These are phyloP conservation scores for Withania somnifera DNA, from an alignment of 305 asterid genomes.

Conservation along the genomic window DNA sequence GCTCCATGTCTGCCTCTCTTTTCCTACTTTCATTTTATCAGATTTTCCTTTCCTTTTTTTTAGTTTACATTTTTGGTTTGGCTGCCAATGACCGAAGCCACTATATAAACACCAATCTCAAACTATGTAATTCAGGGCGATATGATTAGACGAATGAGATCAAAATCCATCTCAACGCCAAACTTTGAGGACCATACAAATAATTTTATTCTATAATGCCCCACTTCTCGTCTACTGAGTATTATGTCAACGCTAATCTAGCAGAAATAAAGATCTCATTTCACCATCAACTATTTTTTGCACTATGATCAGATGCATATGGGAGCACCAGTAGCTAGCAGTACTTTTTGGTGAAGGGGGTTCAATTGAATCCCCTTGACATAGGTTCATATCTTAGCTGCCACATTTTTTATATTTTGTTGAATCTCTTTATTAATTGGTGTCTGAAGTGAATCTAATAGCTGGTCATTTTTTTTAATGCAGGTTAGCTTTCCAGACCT, in stretches of 20 bases:
- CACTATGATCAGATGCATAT: background rate
- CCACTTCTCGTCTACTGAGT: background rate
- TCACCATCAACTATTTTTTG: background rate
- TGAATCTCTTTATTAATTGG: background rate
- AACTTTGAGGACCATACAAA: background rate
- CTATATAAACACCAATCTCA: background rate
- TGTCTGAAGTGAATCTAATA: background rate
- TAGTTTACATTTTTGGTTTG: background rate
- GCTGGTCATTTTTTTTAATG: conserved; percentile 2
- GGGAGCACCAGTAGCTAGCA: background rate
- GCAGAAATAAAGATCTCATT: background rate
- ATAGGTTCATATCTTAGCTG: background rate
- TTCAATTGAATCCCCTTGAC: background rate
- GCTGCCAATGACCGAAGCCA: background rate
- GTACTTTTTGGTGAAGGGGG: background rate
- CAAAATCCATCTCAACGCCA: background rate
- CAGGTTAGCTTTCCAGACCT: conserved; percentile 72
- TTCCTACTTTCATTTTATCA: background rate
- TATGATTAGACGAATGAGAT: background rate
- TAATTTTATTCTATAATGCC: background rate
- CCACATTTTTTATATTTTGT: background rate
- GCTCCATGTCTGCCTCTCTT: background rate
- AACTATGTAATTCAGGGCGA: background rate
- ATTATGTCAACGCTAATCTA: background rate
- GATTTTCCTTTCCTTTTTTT: background rate